phyloP scores from a whole-genome alignment of 1,139 yeast species.

The Candida tropicalis region DNA sequence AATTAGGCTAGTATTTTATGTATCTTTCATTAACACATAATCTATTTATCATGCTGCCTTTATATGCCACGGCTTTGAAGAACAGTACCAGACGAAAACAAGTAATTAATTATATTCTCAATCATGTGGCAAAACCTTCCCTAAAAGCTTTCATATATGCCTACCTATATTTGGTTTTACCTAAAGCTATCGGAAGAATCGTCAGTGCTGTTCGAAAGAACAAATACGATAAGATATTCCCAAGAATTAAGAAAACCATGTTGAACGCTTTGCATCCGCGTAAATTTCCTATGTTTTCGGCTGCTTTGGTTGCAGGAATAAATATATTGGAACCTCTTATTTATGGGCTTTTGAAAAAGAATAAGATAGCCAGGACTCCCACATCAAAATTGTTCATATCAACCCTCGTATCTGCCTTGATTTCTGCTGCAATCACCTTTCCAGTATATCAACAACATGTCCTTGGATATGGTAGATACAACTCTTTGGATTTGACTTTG shows the following conservation, averaged over 20 bases:
- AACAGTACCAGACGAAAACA: conserved; percentile 1
- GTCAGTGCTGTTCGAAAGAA: conserved; percentile 22
- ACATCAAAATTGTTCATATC: conserved; percentile 30
- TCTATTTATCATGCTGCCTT: conserved; percentile 3
- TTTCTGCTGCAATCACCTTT: conserved; percentile 30
- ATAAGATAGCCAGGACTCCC: conserved; percentile 12
- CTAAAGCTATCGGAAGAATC: conserved; percentile 27
- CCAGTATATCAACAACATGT: conserved; percentile 36
- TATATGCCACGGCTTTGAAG: neutral
- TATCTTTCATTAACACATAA: conserved; percentile 7
- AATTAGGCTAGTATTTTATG: neutral
- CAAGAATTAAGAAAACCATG: conserved; percentile 21
- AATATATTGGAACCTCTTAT: conserved; percentile 38
- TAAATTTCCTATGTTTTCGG: conserved; percentile 37
- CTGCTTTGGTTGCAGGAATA: conserved; percentile 31
- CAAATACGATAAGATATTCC: conserved; percentile 19
- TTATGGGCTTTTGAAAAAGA: conserved; percentile 19
- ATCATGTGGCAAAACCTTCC: conserved; percentile 26
- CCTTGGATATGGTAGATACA: conserved; percentile 30
- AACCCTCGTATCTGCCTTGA: conserved; percentile 32
- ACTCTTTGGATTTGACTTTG: conserved; percentile 37
- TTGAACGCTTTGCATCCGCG: conserved; percentile 30
- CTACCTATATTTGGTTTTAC: conserved; percentile 36
- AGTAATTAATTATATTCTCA: conserved; percentile 4
- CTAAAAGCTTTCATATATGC: conserved; percentile 36